Base-by-base conservation (phyloP, 1,284 basidiomycete species). In the Cryptococcus sp. region DNA sequence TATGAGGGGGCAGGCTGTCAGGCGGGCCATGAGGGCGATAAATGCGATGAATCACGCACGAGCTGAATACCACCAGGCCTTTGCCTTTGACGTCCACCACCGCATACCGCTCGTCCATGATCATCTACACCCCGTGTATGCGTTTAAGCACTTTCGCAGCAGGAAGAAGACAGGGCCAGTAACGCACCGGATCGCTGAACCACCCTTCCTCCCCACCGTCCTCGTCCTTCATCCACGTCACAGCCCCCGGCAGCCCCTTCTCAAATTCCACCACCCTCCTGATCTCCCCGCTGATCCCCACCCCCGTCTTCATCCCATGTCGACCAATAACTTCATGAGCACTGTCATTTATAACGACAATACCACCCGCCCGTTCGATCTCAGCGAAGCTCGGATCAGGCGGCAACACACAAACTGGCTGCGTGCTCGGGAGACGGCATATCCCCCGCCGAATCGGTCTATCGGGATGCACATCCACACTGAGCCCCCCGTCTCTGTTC, bases 41-140 rank as follows among this genome's bases (percentile, higher is more conserved):
- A 20, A 38, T 33, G 5, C 4, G n/a, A 57, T 53, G 52, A 36
- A 35, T 20, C 40, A 79, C 86, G 71, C 61, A 88, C 83, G 89
- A 85, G 77, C 87, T 89, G 73, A 91, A 89, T 50, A 91, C 80
- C 20, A 91, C 82, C 33, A 91, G 75, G 0, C 89, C 89, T 69
- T 88, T 89, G 18, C 87, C 88, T 24, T 81, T 79, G 1, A 91
- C 86, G 71, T 91, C 87, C 38, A 90, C 78, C 0, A 80, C 85
- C 48, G 83, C 84, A 69, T 89, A 91, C 39, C 89, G 81, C 70
- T 91, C 89, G 61, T 91, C 89, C 83, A 85, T 84, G 64, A 91
- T 84, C 57, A 86, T 81, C 87, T 88, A 60, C 13, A 5, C 15
- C 20, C 37, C 42, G n/a, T 42, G 40, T 12, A 21, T n/a, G 4